Base-by-base conservation (phyloP, 192 early-diverging fungal genomes). In the Mortierella claussenii region DNA sequence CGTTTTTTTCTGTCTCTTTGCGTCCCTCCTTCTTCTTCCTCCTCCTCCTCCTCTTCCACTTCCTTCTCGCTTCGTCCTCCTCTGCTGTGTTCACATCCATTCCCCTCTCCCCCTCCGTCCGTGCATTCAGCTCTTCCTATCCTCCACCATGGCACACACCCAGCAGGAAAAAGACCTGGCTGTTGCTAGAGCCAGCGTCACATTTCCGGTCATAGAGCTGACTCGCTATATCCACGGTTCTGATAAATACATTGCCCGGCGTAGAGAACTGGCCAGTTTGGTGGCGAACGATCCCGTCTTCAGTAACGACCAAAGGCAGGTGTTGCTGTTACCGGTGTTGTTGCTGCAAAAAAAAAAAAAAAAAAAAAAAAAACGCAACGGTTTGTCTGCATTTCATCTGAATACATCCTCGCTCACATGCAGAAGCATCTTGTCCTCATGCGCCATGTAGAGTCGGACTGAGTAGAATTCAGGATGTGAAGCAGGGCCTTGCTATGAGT, bases 401-500 rank as follows among this genome's bases (percentile, higher is more conserved):
- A n/a, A n/a, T n/a, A n/a, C n/a, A n/a, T n/a, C n/a, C n/a, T n/a
- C n/a, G n/a, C n/a, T n/a, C n/a, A n/a, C n/a, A n/a, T n/a, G n/a
- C n/a, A n/a, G n/a, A n/a, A n/a, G n/a, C n/a, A n/a, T n/a, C n/a
- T n/a, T n/a, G n/a, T n/a, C n/a, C n/a, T n/a, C n/a, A n/a, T n/a
- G n/a, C n/a, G n/a, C n/a, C 2, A 9, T 12, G 23, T 26, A 65
- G 73, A 51, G 46, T 67, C 4, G 63, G 73, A 8, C 48, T 67
- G 59, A 76, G 73, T 47, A 50, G 64, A 47, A 57, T 96, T 69
- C 83, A 88, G 31, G 85, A 85, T 45, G 91, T 90, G 58, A 92
- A 91, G 63, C 76, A 74, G 34, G 83, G 87, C 2, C 79, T 85
- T 1, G 59, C 67, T 27, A 55, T 91, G 50, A 90, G 88, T 69